A percentile compares a stretch with the other conserved stretches of the same genome.
Evolutionary conservation across 2,329 filamentous ascomycete species (phyloP).

Genomic region (Talaromyces atroroseus): DNA sequence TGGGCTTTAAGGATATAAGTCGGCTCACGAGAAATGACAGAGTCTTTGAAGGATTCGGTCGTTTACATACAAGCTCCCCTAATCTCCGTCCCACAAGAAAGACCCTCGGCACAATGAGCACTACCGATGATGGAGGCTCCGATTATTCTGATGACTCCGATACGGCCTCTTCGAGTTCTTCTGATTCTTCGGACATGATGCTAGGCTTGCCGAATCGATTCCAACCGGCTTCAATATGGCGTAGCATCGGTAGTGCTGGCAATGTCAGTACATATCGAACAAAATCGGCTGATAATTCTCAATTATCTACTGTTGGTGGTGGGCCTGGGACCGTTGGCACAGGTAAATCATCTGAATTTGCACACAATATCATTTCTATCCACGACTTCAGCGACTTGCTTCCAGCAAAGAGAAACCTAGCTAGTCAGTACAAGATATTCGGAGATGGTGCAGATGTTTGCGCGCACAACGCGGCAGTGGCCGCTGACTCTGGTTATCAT

Average conservation of each 20-base stretch:
- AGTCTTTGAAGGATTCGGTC: constrained; percentile 60
- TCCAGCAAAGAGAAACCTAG: constrained; percentile 74
- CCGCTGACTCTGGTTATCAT: constrained; percentile 61
- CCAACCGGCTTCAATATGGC: constrained; percentile 49
- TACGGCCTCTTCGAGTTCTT: constrained; percentile 55
- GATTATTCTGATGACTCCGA: constrained; percentile 49
- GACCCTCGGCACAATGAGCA: constrained; percentile 32
- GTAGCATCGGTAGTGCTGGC: constrained; percentile 39
- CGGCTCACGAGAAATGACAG: constrained; percentile 45
- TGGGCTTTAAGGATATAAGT: constrained; percentile 46
- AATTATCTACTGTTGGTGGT: constrained; percentile 45
- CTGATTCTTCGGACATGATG: constrained; percentile 40
- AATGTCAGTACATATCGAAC: constrained; percentile 54
- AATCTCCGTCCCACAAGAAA: constrained; percentile 21
- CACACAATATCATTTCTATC: constrained; percentile 68
- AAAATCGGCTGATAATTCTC: constrained; percentile 43
- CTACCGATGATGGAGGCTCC: constrained; percentile 40
- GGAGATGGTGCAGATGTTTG: constrained; percentile 78
- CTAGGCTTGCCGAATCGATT: constrained; percentile 44
- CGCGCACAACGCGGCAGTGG: constrained; percentile 73
- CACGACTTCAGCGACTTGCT: constrained; percentile 64
- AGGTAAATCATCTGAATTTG: constrained; percentile 38
- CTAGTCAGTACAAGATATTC: constrained; percentile 75
- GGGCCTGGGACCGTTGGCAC: constrained; percentile 35
- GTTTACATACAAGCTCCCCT: constrained; percentile 50